Conservation (phyloP, 169 alveolate genomes). For the Fabrea salina region DNA sequence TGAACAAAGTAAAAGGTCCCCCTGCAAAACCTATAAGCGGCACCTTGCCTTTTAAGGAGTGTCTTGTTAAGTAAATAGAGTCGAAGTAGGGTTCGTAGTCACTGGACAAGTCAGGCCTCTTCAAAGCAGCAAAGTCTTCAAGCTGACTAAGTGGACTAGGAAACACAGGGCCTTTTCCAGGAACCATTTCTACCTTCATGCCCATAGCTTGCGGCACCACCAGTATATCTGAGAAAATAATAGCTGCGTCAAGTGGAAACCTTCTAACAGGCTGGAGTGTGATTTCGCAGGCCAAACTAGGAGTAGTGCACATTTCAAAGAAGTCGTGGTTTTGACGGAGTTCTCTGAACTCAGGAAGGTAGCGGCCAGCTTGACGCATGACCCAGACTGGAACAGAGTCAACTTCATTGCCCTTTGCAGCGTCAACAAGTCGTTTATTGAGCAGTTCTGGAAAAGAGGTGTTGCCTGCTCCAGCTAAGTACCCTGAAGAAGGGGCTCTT, state of each 20-base stretch:
- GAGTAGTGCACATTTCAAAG: slow-evolving; percentile 76
- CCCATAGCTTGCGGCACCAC: slow-evolving; percentile 81
- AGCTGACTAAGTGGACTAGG: slow-evolving; percentile 52
- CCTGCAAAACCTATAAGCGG: slow-evolving; percentile 84
- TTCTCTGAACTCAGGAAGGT: slow-evolving; percentile 74
- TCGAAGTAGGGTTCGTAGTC: slow-evolving; percentile 14
- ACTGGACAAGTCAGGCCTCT: not conserved
- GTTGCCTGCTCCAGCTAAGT: not conserved
- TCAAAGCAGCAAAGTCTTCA: slow-evolving; percentile 44
- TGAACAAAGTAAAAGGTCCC: slow-evolving; percentile 78
- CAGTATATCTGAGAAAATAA: slow-evolving; percentile 80
- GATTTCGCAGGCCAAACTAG: slow-evolving; percentile 77
- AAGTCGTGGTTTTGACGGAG: slow-evolving; percentile 57
- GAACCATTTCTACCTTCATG: slow-evolving; percentile 52
- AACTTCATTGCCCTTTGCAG: slow-evolving; percentile 37
- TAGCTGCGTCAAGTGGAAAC: slow-evolving; percentile 69
- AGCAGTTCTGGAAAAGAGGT: slow-evolving; percentile 30
- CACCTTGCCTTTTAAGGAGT: slow-evolving; percentile 59
- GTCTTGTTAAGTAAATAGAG: slow-evolving; percentile 11
- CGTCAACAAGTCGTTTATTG: slow-evolving; percentile 26
- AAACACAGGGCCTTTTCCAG: slow-evolving; percentile 69
- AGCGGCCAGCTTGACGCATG: slow-evolving; percentile 87
- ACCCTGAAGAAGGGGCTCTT: slow-evolving; percentile 7
- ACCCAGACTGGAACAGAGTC: slow-evolving; percentile 79
- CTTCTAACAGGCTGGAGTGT: slow-evolving; percentile 79